Conservation (phyloP, 179 eudicot genomes). For the Beta corolliflora region DNA sequence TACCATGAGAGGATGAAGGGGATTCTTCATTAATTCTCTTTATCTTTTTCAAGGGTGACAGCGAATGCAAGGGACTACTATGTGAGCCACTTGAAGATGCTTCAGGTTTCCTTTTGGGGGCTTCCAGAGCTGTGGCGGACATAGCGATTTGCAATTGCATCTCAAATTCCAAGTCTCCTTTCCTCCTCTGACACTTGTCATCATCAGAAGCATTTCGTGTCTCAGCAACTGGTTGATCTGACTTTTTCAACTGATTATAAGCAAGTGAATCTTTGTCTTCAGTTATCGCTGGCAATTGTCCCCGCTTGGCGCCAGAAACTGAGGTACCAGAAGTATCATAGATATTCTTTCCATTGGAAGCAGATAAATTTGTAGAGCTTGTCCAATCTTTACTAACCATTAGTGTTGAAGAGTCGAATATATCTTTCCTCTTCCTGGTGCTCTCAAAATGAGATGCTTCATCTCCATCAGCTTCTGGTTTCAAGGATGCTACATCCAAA, state of each 20-base stretch:
- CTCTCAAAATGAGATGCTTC: constrained; percentile 34
- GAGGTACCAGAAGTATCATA: constrained; percentile 31
- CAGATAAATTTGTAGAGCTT: constrained; percentile 17
- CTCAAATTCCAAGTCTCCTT: constrained; percentile 90
- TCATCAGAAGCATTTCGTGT: constrained; percentile 26
- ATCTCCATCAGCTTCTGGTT: constrained; percentile 64
- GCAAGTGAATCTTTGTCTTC: constrained; percentile 21
- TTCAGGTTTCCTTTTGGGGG: constrained; percentile 22
- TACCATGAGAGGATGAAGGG: constrained; percentile 48
- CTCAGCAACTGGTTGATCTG: constrained; percentile 35
- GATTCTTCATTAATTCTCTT: constrained; percentile 55
- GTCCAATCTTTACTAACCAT: constrained; percentile 59
- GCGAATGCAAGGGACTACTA: constrained; percentile 28
- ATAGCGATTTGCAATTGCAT: constrained; percentile 95
- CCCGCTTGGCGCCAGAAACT: constrained; percentile 25
- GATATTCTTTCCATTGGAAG: constrained; percentile 23
- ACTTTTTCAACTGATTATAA: constrained; percentile 29
- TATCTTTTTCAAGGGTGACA: constrained; percentile 48
- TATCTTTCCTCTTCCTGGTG: constrained; percentile 39
- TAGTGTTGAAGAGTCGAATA: constrained; percentile 74
- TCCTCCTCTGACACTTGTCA: constrained; percentile 53
- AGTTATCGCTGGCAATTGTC: constrained; percentile 25
- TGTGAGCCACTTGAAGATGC: constrained; percentile 30
- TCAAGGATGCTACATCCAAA: constrained; percentile 81
- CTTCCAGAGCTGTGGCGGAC: constrained; percentile 59